Base-by-base conservation (phyloP, 345 rosid genomes). In the Melaleuca alternifolia region DNA sequence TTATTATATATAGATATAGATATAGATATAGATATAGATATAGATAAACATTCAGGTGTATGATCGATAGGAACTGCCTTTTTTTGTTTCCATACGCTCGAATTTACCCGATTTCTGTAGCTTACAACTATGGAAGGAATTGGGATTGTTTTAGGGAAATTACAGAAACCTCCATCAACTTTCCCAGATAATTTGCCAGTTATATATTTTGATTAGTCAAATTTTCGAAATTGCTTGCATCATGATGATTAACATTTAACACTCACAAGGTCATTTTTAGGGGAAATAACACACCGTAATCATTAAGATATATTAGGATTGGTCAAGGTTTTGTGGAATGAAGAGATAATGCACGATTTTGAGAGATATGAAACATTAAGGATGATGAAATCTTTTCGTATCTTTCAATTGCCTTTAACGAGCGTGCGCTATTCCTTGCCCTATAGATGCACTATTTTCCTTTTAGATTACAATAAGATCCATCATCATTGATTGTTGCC, bases 271-370 rank as follows among this genome's bases (percentile, higher is more conserved):
- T 57, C 65, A 57, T 26, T 57, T 26, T 57, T 24, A 24, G 15
- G 62, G 62, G 62, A 57, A 14, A 57, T 26, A 6, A 10, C 26
- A 57, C 14, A 57, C 11, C 0, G 15, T n/a, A 30, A 57, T 57
- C n/a, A 57, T 57, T 11, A 26, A 0, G 62, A 57, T 57, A n/a
- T 24, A 57, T 26, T 0, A 5, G 0, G 0, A 26, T 57, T 14
- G 11, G 26, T 57, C 0, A 0, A 57, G 1, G 4, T 26, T 57
- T 30, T 57, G 7, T 14, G 26, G 0, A 26, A 57, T 0, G 1
- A 26, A 57, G 7, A 0, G 2, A 0, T 26, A 6, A 6, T 0
- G 33, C 4, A 0, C 0, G 26, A 26, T 57, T 41, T 57, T 26
- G 33, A 57, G 65, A 26, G 15, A 26, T 10, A 24, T 10, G 59